Base-by-base conservation (phyloP, 73 alveolate genomes). In the Paramecium pentaurelia region DNA sequence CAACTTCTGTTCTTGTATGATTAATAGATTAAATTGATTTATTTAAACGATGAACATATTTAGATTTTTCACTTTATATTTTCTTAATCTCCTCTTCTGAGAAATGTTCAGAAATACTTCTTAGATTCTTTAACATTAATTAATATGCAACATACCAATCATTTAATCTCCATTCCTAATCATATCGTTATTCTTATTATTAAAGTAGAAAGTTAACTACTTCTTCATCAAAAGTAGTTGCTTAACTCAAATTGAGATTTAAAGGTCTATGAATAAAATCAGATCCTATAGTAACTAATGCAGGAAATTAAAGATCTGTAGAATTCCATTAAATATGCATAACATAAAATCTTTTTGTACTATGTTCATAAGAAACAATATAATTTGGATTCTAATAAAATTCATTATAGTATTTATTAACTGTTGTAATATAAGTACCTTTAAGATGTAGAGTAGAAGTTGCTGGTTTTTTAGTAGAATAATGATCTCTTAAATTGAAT, bases 371-470 rank as follows among this genome's bases (percentile, higher is more conserved):
- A 44, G 86, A 71, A 27, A 71, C 94, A 9, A 71, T 44, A 45
- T 89, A 89, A 28, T 73, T 71, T 2, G 94, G 94, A 45, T 71
- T 40, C 36, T 38, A 37, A 40, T 89, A 47, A 38, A 58, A 83
- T 45, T 45, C 58, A 18, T 71, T 71, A 36, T 30, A 12, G 1
- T 89, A 71, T 47, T 27, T 44, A 16, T 89, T 88, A 14, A 89
- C 54, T 44, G 71, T 71, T 38, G 92, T 71, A 6, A 89, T 89
- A 5, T 60, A 83, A 10, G 94, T 71, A 6, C 88, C 94, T 71
- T 73, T 89, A 32, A 89, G 32, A 40, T 64, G 87, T 34, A 73
- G 18, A 9, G 11, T 38, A 6, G 42, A 25, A 44, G 34, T 20
- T 22, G 40, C 0, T 16, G 38, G 28, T 32, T 89, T 25, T 77